Evolutionary conservation across 257 asterid genomes (phyloP).

Genomic region (Solanum ossicruentum): DNA sequence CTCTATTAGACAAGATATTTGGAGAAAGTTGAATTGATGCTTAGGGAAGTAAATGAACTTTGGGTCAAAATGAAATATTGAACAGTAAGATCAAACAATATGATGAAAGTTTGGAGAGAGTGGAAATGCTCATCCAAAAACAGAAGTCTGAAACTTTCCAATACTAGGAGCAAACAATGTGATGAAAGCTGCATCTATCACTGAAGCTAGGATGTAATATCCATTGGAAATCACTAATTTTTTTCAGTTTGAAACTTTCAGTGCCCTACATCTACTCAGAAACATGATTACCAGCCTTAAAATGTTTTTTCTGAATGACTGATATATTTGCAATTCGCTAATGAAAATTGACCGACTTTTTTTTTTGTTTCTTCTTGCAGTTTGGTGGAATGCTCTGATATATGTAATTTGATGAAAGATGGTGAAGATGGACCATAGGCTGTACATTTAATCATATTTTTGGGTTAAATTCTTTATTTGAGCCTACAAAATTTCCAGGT

Average conservation of each 20-base stretch:
- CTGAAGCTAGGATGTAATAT: neutral
- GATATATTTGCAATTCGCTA: neutral
- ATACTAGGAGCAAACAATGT: neutral
- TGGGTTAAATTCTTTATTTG: neutral
- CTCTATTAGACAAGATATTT: neutral
- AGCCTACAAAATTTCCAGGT: neutral
- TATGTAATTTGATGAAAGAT: conserved; percentile 80
- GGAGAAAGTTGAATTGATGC: neutral
- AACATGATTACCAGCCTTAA: neutral
- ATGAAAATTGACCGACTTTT: neutral
- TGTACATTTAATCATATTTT: neutral
- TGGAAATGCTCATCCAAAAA: neutral
- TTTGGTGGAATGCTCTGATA: conserved; percentile 81
- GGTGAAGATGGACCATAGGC: conserved; percentile 71
- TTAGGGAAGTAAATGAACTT: neutral
- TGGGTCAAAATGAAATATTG: neutral
- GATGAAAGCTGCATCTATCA: neutral
- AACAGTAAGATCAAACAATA: neutral
- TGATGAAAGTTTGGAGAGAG: neutral
- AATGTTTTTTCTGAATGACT: neutral
- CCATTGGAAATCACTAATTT: neutral
- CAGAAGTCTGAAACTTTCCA: neutral
- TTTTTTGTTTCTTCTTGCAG: conserved; percentile 19
- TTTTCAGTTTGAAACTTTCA: neutral
- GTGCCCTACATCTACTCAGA: neutral